Evolutionary conservation across 768 basidiomycete species (phyloP), one percentile per base, ranked within the genome.

Genomic region (Boletus fagicola): DNA sequence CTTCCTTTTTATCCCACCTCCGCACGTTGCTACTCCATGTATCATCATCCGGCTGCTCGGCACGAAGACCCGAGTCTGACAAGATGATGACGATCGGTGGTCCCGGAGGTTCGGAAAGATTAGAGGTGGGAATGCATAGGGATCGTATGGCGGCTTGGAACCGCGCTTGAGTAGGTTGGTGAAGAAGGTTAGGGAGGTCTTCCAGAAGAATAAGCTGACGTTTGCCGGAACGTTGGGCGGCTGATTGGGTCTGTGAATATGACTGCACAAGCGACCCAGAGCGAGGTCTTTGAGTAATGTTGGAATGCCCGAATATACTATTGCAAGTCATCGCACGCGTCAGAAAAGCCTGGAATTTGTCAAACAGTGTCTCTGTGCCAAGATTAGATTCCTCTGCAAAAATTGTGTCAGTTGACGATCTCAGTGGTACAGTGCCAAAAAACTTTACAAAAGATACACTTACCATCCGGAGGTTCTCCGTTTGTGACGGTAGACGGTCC

Each of bases 131-230:
- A 24, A 12, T 69, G 63, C 11, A 86, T 45, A 93, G 79, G 1
- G 80, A 69, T 49, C 84, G 73, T 1, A 97, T 69, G 6, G 86
- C 78, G 0, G 82, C 77, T 66, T 94, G 93, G 69, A 96, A 95
- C 10, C 82, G 80, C 15, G 75, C 72, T 65, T 85, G 87, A 0
- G 87, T 91, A 24, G 78, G 74, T 6, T 76, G 71, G 72, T 94
- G 92, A 5, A 92, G 76, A 53, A 98, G 83, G 67, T 98, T 98
- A 0, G 96, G 97, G 1, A 99, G 80, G 55, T 95, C 90, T 72
- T 95, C 92, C 9, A 97, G 76, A 5, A 98, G 83, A 51, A 98
- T 80, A 7, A 95, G 66, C 35, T 85, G 84, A 0, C 79, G 80
- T 61, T 74, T 75, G 49, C 58, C 52, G 30, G 54, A 49, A 54